These are phyloP conservation scores for Botrytis tulipae DNA, from an alignment of 2,329 filamentous ascomycete genomes.

Conservation along the genomic window DNA sequence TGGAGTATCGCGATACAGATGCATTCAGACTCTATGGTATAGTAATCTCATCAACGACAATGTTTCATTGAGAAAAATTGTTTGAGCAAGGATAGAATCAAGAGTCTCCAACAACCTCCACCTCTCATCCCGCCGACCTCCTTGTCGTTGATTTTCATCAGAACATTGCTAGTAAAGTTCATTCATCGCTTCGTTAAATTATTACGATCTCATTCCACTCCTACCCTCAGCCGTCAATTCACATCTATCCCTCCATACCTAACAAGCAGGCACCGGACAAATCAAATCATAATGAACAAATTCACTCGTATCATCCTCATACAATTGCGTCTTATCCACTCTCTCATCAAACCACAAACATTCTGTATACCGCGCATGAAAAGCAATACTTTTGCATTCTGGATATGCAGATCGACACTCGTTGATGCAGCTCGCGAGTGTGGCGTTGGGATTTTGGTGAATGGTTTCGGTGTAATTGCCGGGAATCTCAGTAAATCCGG, in stretches of 20 bases:
- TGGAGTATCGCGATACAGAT: not conserved
- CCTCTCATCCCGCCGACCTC: not conserved
- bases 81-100: not conserved
- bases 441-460: not conserved
- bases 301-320: conserved; percentile 12
- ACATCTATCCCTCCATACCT: too few relatives aligned
- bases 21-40: not conserved
- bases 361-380: conserved; percentile 6
- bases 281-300: conserved; percentile 21
- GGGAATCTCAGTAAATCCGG: not conserved
- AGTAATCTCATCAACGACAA: not conserved
- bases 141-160: not conserved
- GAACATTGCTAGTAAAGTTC: not conserved
- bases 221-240: too few relatives aligned
- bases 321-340: conserved; percentile 14
- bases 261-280: conserved; percentile 3
- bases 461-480: conserved; percentile 10
- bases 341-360: conserved; percentile 14
- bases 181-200: not conserved
- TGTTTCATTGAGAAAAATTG: not conserved
- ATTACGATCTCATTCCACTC: too few relatives aligned
- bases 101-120: not conserved
- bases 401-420: conserved; percentile 18
- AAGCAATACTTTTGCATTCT: conserved; percentile 11
- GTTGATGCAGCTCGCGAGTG: not conserved